Conservation (phyloP, 1,284 basidiomycete species). For the Naganishia sp. region DNA sequence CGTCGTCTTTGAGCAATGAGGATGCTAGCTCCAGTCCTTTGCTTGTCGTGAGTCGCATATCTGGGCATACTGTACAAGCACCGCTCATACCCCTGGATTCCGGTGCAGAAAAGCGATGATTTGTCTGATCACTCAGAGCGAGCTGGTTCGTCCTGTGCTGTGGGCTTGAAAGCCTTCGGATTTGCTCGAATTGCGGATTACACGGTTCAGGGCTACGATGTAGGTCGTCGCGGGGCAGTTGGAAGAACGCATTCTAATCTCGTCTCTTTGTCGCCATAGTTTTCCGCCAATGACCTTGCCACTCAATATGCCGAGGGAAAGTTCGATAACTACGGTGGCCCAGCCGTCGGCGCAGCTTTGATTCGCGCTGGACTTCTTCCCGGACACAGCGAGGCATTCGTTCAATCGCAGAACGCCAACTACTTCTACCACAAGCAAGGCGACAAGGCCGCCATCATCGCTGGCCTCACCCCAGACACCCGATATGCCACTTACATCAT, state of each 20-base stretch:
- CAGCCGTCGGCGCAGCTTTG: constrained; percentile 1
- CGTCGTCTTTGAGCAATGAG: constrained; percentile 2
- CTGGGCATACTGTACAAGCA: not conserved
- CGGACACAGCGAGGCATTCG: constrained; percentile 1
- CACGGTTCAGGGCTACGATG: constrained; percentile 13
- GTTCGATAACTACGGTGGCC: constrained; percentile 21
- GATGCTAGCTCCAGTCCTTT: constrained; percentile 1
- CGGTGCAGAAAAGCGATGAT: not conserved
- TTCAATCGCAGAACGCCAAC: constrained; percentile 21
- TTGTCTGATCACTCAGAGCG: not conserved
- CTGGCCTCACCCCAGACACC: not conserved
- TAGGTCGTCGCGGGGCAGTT: not conserved
- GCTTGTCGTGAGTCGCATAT: constrained; percentile 6
- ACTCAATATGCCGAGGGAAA: constrained; percentile 6
- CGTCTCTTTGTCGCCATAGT: not conserved
- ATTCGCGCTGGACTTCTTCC: not conserved
- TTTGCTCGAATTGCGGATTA: constrained; percentile 21
- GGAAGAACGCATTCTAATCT: not conserved
- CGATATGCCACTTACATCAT: constrained; percentile 19
- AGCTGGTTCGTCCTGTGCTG: not conserved
- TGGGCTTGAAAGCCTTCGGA: constrained; percentile 15
- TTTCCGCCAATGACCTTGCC: constrained; percentile 6
- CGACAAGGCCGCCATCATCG: not conserved
- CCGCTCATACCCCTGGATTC: not conserved
- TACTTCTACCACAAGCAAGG: constrained; percentile 26